phyloP scores from a whole-genome alignment of 139 green algal species.

The Chlamydomonas sp. region DNA sequence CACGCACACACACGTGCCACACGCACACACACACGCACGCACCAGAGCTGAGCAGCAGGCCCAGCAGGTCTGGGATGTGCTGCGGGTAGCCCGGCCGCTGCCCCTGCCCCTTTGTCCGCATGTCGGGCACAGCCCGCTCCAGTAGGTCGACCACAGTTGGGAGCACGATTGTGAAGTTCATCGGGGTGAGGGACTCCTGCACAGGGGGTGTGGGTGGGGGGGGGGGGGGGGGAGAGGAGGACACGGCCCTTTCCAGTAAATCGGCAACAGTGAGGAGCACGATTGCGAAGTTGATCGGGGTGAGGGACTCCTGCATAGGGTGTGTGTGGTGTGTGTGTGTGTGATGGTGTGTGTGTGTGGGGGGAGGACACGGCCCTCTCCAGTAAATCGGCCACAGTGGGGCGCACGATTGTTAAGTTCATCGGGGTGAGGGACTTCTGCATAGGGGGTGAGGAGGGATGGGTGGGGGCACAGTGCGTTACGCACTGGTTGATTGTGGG shows the following conservation, averaged over 20 bases:
- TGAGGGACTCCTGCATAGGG: conserved; percentile 27
- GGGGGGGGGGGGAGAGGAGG: background rate
- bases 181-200: conserved; percentile 30
- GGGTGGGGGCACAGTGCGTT: background rate
- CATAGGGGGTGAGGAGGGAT: background rate
- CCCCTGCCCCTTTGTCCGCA: background rate
- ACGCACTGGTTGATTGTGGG: background rate
- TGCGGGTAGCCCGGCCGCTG: conserved; percentile 20
- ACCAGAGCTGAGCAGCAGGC: conserved; percentile 1
- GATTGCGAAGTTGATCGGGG: conserved; percentile 43
- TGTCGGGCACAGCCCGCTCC: conserved; percentile 36
- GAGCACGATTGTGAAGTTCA: conserved; percentile 48
- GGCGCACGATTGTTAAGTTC: conserved; percentile 45
- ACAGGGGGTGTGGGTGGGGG: background rate
- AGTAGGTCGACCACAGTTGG: conserved; percentile 49
- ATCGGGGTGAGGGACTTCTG: conserved; percentile 33
- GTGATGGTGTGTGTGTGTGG: background rate
- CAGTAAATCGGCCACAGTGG: conserved; percentile 47
- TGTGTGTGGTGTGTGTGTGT: background rate
- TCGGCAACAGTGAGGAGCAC: conserved; percentile 44
- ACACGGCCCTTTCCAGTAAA: conserved; percentile 49
- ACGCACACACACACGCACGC: too few species aligned
- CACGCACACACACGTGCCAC: too few species aligned
- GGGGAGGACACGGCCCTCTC: conserved; percentile 35
- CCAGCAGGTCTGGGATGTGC: conserved; percentile 3